phyloP scores from a whole-genome alignment of 164 flowering plant species.

The Tetracentron sinense region DNA sequence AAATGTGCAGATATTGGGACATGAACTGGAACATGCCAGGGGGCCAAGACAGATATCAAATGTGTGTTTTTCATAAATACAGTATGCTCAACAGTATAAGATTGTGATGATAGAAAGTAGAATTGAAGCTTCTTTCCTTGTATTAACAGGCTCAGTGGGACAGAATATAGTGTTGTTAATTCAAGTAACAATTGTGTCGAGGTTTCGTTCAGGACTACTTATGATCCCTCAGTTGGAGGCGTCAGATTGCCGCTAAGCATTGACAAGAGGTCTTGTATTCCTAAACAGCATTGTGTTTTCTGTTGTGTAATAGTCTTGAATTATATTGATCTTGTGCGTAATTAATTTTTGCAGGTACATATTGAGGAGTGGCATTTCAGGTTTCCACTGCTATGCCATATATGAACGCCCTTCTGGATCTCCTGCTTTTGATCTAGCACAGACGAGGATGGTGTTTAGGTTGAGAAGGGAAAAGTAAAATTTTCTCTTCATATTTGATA shows the following conservation, averaged over 20 bases:
- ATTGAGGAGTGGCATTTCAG: conserved; percentile 44
- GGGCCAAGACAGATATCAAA: conserved; percentile 35
- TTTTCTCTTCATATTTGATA: too few relatives aligned
- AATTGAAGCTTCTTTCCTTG: not conserved
- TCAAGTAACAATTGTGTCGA: conserved; percentile 30
- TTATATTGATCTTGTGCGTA: not conserved
- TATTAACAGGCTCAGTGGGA: conserved; percentile 33
- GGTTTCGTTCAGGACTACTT: conserved; percentile 44
- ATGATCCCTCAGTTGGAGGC: conserved; percentile 27
- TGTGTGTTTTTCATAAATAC: conserved; percentile 20
- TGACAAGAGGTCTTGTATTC: conserved; percentile 38
- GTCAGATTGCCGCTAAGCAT: conserved; percentile 35
- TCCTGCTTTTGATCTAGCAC: conserved; percentile 43
- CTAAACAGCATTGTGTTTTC: not conserved
- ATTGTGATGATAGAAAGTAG: not conserved
- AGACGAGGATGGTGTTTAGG: conserved; percentile 48
- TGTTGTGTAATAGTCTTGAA: not conserved
- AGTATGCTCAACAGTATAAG: not conserved
- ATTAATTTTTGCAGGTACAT: conserved; percentile 32
- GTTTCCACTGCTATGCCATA: conserved; percentile 48
- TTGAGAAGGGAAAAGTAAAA: conserved; percentile 39
- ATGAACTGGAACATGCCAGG: conserved; percentile 50
- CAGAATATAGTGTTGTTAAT: conserved; percentile 29
- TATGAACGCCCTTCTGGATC: conserved; percentile 37
- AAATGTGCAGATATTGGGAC: conserved; percentile 50